Base-by-base conservation (phyloP, 2,329 filamentous ascomycete species). In the Pseudocercospora pini-densiflorae region DNA sequence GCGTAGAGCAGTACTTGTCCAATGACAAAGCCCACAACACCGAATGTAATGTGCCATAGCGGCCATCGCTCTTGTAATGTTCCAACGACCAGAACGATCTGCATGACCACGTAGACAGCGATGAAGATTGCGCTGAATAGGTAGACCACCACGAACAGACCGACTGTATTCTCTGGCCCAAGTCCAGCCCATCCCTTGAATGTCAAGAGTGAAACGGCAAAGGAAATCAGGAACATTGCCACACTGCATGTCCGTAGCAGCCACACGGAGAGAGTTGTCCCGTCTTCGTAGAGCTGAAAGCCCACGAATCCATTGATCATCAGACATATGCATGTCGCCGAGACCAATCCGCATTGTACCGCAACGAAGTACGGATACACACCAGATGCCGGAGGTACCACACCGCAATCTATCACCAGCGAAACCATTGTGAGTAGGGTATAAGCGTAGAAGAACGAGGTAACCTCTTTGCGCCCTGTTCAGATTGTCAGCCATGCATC, bases 301-400 rank as follows among this genome's bases (percentile, higher is more conserved):
- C 95, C 95, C 62, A 99, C 94, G 76, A 99, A 99, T 51, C 95
- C 95, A 79, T 98, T 98, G 84, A 99, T 94, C 74, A 98, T 83
- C 63, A 99, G 84, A 78, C 91, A 96, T 27, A 93, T 94, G 77
- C 95, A 90, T 29, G 97, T 86, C 0, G 95, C 92, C 40, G 93
- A 97, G 23, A 89, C 84, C 61, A 99, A 84, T 14, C 94, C 95
- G 69, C 90, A 90, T 76, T 99, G 95, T 5, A 91, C 88, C 10
- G 93, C 92, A 70, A 92, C 91, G 76, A 99, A 97, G 83, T 97
- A 99, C 0, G 94, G 91, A 75, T 94, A 97, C 0, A 92, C 87
- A 1, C 82, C 85, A 60, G 90, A 93, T 64, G 91, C 90, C 0
- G 94, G 92, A 3, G 94, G 93, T 21, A 96, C 89, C 57, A 98